Base-by-base conservation (phyloP, 2,329 filamentous ascomycete genomes). In the Geosmithia flava region DNA sequence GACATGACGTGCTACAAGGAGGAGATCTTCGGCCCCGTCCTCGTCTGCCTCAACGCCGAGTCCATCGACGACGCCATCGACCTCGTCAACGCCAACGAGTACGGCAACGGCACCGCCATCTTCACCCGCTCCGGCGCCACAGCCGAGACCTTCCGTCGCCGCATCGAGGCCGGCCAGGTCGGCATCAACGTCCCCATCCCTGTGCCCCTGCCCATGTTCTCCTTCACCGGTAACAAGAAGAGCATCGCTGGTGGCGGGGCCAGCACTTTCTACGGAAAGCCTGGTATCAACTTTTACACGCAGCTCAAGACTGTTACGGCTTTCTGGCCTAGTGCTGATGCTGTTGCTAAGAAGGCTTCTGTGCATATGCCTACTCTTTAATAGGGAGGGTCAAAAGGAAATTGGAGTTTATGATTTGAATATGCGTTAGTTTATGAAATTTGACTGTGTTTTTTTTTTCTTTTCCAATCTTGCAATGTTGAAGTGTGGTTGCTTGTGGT, bases 231-330 rank as follows among this genome's bases (percentile, higher is more conserved):
- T 43, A 85, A 85, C 72, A 91, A 98, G 82, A 90, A 85, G 76
- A 88, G 82, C 59, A 75, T 97, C 49, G 93, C 93, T 1, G 93
- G 91, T 48, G 90, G 90, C 47, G 91, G 93, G 52, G 85, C 87
- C 39, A 95, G 80, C 69, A 95, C 89, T 16, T 97, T 98, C 65
- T 98, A 98, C 68, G 93, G 93, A 55, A 85, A 87, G 67, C 87
- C 89, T 1, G 93, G 91, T 20, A 68, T 98, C 62, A 83, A 86
- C 62, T 98, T 98, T 64, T 97, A 95, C 68, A 98, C 93, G 3
- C 93, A 97, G 70, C 78, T 86, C 62, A 97, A 98, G 85, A 98
- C 93, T 2, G 93, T 98, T 45, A 98, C 93, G 47, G 84, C 87
- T 55, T 69, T 94, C 63, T 98, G 93, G 93, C 80, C 81, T 60